phyloP scores from a whole-genome alignment of 495 filamentous ascomycete species.

The Penicillium bovifimosum region DNA sequence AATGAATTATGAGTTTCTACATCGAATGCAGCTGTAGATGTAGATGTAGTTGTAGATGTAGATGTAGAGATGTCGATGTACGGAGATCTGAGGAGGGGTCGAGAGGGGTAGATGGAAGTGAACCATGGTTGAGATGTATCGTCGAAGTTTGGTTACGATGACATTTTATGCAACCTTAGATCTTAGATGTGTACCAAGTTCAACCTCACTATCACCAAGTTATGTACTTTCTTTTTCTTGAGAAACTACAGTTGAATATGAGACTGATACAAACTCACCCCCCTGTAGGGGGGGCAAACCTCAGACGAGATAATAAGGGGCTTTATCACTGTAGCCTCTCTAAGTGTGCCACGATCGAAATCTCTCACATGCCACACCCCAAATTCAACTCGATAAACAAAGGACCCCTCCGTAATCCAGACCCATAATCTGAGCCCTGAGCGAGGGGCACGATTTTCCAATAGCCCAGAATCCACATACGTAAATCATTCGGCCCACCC shows the following conservation, averaged over 20 bases:
- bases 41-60: not conserved
- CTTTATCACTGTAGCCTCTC: not conserved
- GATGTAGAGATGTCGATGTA: not conserved
- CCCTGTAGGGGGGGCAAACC: not conserved
- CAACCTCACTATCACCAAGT: too few species aligned
- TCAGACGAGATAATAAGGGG: constrained; percentile 2
- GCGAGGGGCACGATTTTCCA: constrained; percentile 4
- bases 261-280: not conserved
- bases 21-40: not conserved
- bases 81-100: not conserved
- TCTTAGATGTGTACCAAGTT: too few species aligned
- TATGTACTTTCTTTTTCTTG: not conserved
- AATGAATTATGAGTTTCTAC: not conserved
- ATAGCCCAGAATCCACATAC: not conserved
- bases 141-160: too few species aligned
- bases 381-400: constrained; percentile 1
- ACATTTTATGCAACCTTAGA: too few species aligned
- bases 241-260: not conserved
- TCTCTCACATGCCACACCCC: constrained; percentile 3
- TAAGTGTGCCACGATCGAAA: not conserved
- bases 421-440: not conserved
- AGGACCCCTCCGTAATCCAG: not conserved
- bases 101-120: constrained; percentile 1
- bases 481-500: constrained; percentile 1
- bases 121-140: constrained; percentile 7